A percentile compares a stretch with the other conserved stretches of the same genome.
These are phyloP conservation scores for Micromonas commoda DNA, from an alignment of 139 green algal genomes.

Conservation along the genomic window DNA sequence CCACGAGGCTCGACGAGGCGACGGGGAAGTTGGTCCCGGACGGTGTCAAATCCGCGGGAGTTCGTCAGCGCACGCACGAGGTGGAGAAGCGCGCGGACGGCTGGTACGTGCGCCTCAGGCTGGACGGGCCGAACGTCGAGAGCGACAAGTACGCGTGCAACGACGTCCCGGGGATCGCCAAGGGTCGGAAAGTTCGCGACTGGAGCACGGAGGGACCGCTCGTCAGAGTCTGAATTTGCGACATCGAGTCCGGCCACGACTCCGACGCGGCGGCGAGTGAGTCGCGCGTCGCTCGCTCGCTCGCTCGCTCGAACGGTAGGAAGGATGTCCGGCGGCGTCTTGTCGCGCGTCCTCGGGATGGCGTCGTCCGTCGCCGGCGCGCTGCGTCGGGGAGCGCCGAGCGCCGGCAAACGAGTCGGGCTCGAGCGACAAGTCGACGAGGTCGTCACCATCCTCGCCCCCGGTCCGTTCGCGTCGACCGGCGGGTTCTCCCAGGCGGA, in stretches of 20 bases:
- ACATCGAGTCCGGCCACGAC: no score
- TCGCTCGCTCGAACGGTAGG: no score
- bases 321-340: no score
- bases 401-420: no score
- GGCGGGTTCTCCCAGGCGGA: no score
- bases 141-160: not conserved
- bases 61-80: conserved; percentile 5
- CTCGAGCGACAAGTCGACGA: not conserved
- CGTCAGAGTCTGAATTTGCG: no score
- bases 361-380: no score
- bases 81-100: not conserved
- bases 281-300: no score
- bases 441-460: not conserved
- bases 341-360: no score
- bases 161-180: not conserved
- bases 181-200: not conserved
- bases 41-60: not conserved
- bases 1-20: not conserved
- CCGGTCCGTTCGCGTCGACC: not conserved
- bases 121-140: not conserved
- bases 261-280: no score
- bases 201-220: no score
- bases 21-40: conserved; percentile 5
- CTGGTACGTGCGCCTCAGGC: not conserved
- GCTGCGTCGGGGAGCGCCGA: no score